A percentile compares a stretch with the other conserved stretches of the same genome.
phyloP scores from a whole-genome alignment of 768 basidiomycete genomes.

The Boletus speciosus region DNA sequence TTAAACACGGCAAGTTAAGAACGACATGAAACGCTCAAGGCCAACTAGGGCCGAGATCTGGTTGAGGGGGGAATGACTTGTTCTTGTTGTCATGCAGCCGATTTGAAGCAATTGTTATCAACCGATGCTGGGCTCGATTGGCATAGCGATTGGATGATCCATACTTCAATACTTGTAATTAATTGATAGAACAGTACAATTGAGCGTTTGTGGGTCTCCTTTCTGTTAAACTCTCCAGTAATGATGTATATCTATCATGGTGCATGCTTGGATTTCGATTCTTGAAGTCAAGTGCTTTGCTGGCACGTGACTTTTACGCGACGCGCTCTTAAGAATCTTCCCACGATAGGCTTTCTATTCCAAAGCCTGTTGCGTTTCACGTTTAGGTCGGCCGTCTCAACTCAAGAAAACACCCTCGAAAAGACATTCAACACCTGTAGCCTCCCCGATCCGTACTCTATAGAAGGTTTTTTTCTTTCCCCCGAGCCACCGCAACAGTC shows the following conservation, averaged over 20 bases:
- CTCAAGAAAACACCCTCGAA: conserved; percentile 12
- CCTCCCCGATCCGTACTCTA: conserved; percentile 16
- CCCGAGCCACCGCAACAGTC: conserved; percentile 21
- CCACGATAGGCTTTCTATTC: conserved; percentile 25
- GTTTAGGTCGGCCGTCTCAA: conserved; percentile 17
- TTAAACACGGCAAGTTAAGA: background rate
- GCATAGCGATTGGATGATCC: background rate
- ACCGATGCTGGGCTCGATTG: background rate
- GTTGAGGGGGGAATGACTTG: background rate
- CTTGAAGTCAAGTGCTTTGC: conserved; percentile 17
- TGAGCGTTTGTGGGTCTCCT: background rate
- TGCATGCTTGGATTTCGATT: background rate
- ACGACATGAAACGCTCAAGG: conserved; percentile 5
- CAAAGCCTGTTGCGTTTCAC: conserved; percentile 28
- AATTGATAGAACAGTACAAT: background rate
- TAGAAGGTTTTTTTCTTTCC: conserved; percentile 8
- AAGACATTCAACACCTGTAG: conserved; percentile 2
- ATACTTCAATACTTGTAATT: background rate
- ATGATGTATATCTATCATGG: background rate
- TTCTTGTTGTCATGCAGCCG: background rate
- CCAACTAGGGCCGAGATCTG: background rate
- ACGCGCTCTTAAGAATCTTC: conserved; percentile 36
- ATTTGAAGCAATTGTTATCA: background rate
- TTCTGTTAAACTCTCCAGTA: background rate
- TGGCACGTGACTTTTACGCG: conserved; percentile 37